Conservation (phyloP, 108 stramenopile species). For the Halocafeteria seosinensis region DNA sequence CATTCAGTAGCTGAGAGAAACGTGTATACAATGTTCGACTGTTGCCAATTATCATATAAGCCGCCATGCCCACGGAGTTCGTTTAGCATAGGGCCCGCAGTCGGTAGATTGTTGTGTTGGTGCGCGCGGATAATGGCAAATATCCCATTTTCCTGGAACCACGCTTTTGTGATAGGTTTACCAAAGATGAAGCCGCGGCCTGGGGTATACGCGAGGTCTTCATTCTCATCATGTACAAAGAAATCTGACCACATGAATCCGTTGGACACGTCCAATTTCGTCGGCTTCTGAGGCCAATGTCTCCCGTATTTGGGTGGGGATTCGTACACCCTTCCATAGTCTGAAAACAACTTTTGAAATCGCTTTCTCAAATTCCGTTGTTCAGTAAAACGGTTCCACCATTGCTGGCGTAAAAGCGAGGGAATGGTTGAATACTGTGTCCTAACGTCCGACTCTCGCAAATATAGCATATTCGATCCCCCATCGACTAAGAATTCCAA, state of each 20-base stretch:
- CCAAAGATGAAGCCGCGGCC: not conserved
- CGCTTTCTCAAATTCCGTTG: no score
- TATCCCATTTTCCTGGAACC: not conserved
- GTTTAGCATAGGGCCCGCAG: not conserved
- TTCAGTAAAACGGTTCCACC: no score
- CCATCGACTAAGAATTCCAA: not conserved
- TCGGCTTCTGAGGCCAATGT: not conserved
- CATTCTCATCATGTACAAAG: not conserved
- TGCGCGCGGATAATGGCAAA: not conserved
- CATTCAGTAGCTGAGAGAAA: not conserved
- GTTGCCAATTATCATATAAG: not conserved
- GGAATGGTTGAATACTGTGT: not conserved
- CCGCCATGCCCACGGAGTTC: not conserved
- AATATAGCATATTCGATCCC: no score
- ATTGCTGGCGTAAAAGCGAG: not conserved
- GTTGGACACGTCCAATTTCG: not conserved
- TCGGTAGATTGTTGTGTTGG: not conserved
- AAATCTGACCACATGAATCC: constrained; percentile 3
- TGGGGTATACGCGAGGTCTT: not conserved
- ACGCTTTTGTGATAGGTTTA: not conserved
- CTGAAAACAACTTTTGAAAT: no score
- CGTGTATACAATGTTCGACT: not conserved
- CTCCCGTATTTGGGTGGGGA: no score
- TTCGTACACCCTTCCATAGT: no score
- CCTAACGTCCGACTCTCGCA: no score